phyloP scores from a whole-genome alignment of 2,329 filamentous ascomycete species.

The Claviceps maximensis region DNA sequence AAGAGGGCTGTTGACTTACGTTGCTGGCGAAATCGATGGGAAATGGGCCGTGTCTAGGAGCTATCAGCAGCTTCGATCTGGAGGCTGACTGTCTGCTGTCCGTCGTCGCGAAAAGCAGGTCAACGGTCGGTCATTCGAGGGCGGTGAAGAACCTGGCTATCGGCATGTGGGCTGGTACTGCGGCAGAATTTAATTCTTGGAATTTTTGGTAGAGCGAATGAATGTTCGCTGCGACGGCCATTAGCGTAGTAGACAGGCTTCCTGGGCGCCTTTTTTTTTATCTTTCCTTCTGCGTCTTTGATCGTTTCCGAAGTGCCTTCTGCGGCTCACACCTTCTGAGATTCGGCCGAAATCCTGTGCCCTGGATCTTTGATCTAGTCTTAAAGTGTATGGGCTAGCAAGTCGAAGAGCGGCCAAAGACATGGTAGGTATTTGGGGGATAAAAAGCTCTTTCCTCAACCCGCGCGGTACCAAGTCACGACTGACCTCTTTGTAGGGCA shows the following conservation, averaged over 20 bases:
- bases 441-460: neutral
- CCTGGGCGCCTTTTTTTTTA: too few species aligned
- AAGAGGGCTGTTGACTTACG: neutral
- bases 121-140: conserved; percentile 24
- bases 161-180: conserved; percentile 12
- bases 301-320: neutral
- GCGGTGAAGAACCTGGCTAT: conserved; percentile 25
- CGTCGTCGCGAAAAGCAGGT: conserved; percentile 19
- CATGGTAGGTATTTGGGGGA: conserved; percentile 1
- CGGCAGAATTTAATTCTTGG: conserved; percentile 29
- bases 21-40: conserved; percentile 2
- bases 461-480: neutral
- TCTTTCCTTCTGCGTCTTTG: neutral
- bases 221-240: neutral
- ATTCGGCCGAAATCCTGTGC: neutral
- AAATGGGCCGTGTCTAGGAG: conserved; percentile 11
- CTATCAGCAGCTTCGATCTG: conserved; percentile 18
- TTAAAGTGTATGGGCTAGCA: neutral
- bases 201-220: conserved; percentile 24
- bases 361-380: neutral
- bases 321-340: neutral
- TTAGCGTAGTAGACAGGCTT: neutral
- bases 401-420: neutral
- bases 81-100: conserved; percentile 18
- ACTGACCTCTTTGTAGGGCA: conserved; percentile 13